phyloP scores from a whole-genome alignment of 495 filamentous ascomycete genomes.

The Lasiosphaeria ovina region DNA sequence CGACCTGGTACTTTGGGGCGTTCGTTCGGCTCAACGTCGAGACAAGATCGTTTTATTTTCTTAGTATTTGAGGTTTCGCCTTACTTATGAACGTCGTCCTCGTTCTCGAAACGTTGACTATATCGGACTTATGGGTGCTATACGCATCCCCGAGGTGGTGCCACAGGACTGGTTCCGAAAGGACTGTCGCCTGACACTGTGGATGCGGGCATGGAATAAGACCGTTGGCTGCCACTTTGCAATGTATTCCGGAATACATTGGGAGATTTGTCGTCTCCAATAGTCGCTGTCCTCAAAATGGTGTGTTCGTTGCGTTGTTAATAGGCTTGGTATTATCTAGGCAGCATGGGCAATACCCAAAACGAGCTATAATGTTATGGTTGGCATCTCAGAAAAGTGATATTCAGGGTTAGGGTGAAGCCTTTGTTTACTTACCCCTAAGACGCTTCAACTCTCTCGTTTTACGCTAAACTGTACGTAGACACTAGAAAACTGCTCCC shows the following conservation, averaged over 20 bases:
- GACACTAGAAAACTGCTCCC: too few relatives aligned
- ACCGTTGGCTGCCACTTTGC: neutral
- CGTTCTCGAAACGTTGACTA: neutral
- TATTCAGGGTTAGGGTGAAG: too few relatives aligned
- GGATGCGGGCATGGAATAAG: constrained; percentile 5
- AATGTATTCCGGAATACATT: constrained; percentile 6
- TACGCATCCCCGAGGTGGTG: neutral
- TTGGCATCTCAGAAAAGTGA: too few relatives aligned
- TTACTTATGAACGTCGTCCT: neutral
- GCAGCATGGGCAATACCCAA: constrained; percentile 1
- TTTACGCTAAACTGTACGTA: too few relatives aligned
- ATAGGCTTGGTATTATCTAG: neutral
- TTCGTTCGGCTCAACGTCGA: neutral
- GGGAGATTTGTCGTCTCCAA: constrained; percentile 3
- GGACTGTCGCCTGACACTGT: neutral
- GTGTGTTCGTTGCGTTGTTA: neutral
- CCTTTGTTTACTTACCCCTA: too few relatives aligned
- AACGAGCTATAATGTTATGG: constrained; percentile 11
- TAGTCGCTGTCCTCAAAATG: neutral
- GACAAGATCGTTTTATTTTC: neutral
- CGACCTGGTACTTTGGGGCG: neutral
- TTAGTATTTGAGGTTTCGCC: neutral
- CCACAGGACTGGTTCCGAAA: constrained; percentile 2
- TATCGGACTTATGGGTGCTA: neutral
- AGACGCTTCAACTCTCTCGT: too few relatives aligned